These are phyloP conservation scores for Orychophragmus violaceus DNA, from an alignment of 345 rosid genomes.

Conservation along the genomic window DNA sequence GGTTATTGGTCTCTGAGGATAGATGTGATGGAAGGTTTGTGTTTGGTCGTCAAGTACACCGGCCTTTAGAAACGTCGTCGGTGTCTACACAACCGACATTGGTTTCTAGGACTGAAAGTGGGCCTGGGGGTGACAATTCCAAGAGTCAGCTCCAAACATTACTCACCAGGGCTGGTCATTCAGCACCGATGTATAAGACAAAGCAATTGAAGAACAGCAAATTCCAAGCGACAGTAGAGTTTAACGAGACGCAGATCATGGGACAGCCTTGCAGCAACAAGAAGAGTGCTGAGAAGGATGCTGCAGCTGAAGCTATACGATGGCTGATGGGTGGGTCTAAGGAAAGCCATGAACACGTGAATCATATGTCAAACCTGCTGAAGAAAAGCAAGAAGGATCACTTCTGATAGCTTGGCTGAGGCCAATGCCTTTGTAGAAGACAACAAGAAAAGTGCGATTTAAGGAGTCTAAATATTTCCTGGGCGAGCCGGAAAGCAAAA, in stretches of 20 bases:
- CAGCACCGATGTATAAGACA: constrained; percentile 72
- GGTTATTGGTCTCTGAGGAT: constrained; percentile 56
- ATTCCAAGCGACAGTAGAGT: constrained; percentile 73
- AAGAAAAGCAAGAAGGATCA: constrained; percentile 75
- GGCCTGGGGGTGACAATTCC: constrained; percentile 88
- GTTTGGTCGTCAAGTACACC: constrained; percentile 52
- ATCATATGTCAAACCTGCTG: constrained; percentile 57
- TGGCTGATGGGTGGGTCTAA: constrained; percentile 59
- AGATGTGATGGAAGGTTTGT: constrained; percentile 66
- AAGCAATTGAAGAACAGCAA: constrained; percentile 65
- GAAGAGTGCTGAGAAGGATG: constrained; percentile 92
- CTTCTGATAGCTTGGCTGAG: constrained; percentile 20
- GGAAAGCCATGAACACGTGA: constrained; percentile 41
- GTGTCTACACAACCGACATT: constrained; percentile 30
- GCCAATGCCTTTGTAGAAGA: constrained; percentile 7
- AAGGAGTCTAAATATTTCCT: not conserved
- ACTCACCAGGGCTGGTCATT: constrained; percentile 70
- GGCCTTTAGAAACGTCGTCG: constrained; percentile 29
- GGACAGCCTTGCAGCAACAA: constrained; percentile 83
- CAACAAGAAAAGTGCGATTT: not conserved
- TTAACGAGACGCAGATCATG: constrained; percentile 61
- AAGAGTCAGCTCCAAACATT: constrained; percentile 90
- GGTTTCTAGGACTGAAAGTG: constrained; percentile 54
- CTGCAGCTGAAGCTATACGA: constrained; percentile 82
- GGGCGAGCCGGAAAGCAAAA: not conserved